Evolutionary conservation across 345 rosid genomes (phyloP), one percentile per base, ranked within the genome.

Genomic region (Bruguiera gymnorhiza): DNA sequence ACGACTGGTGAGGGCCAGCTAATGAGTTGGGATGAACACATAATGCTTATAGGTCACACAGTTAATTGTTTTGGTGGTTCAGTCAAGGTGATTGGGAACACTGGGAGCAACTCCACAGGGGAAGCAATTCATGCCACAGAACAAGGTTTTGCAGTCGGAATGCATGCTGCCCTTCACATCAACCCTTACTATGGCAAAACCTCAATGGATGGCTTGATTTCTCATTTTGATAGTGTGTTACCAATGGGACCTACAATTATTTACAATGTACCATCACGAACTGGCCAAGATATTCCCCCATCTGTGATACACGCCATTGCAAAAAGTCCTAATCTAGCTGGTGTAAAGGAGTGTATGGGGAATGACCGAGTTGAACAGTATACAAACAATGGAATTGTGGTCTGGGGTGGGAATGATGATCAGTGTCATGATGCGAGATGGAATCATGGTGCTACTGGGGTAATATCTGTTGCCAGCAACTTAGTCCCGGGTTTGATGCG

Each of bases 11-110:
- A 94, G 79, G 98, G 98, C 21, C 97, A 94, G 34, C 67, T 91
- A 57, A 94, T 91, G 96, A 91, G 96, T 77, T 91, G 97, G 98
- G 98, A 94, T 30, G 97, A 94, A 60, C 97, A 94, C 78, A 86
- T 94, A 71, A 89, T 86, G 93, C 96, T 91, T 64, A 94, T 94
- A 58, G 95, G 93, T 48, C 97, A 89, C 72, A 94, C 95, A 0
- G 97, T 91, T 3, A 84, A 88, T 46, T 91, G 89, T 68, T 94
- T 88, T 60, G 97, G 97, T 2, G 86, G 83, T 48, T 83, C 80
- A 6, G 74, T 94, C 72, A 91, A 88, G 80, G 96, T 94, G 51
- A 86, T 94, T 39, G 96, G 96, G 13, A 91, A 94, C 83, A 91
- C 96, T 0, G 96, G 97, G 71, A 94, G 97, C 66, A 94, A 89